Percentiles rank a stretch among this genome's conserved stretches.
Evolutionary conservation across 225 moss, liverwort and hornwort species (phyloP).

Genomic region (Ulota crispa): DNA sequence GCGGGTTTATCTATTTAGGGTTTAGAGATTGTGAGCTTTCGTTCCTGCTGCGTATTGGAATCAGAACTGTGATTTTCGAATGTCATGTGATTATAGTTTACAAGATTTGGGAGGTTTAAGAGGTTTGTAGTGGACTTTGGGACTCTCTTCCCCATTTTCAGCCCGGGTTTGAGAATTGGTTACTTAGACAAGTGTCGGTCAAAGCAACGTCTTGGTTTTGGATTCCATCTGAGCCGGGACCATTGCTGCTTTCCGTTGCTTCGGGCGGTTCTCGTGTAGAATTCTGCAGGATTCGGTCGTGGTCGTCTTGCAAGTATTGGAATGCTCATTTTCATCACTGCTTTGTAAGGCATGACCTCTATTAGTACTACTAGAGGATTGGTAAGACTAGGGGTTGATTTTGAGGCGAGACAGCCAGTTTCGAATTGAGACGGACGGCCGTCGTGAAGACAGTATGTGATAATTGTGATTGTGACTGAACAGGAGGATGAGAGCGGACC

Average conservation of each 20-base stretch:
- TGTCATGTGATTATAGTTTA: not conserved
- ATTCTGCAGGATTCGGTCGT: not conserved
- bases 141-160: not conserved
- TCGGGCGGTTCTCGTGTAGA: not conserved
- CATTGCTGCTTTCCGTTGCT: not conserved
- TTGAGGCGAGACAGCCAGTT: not conserved
- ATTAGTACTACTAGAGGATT: not conserved
- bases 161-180: not conserved
- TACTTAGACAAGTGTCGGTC: not conserved
- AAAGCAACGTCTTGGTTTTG: not conserved
- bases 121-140: not conserved
- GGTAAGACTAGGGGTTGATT: not conserved
- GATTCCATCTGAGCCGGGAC: not conserved
- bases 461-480: slow-evolving; percentile 12
- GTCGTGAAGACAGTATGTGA: not conserved
- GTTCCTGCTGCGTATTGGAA: not conserved
- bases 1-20: not conserved
- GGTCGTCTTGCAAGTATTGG: not conserved
- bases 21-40: not conserved
- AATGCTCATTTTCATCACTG: not conserved
- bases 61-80: not conserved
- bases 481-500: slow-evolving; percentile 53
- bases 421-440: not conserved
- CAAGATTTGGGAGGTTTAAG: not conserved
- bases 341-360: not conserved